Conservation (phyloP, 352 stramenopile species). For the Pseudoperonospora humuli region DNA sequence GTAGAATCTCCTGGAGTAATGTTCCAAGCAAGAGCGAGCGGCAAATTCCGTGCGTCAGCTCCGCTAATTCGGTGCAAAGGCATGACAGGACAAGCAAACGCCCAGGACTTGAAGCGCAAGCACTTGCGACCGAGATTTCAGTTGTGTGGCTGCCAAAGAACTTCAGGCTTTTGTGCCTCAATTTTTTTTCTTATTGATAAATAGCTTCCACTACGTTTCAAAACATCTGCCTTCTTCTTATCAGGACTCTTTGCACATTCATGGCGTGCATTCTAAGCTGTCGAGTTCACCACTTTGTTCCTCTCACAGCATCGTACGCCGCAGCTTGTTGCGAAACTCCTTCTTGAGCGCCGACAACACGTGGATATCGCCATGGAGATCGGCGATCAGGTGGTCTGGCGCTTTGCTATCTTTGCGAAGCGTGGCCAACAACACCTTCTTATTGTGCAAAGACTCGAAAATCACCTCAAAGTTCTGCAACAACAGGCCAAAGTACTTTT, state of each 20-base stretch:
- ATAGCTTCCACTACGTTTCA: not conserved
- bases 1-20: no score
- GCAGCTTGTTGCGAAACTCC: slow-evolving; percentile 72
- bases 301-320: slow-evolving; percentile 42
- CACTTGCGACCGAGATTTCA: no score
- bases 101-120: no score
- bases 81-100: no score
- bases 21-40: no score
- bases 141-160: no score
- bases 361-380: slow-evolving; percentile 77
- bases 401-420: slow-evolving; percentile 61
- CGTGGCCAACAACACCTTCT: slow-evolving; percentile 67
- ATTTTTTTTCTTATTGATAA: slow-evolving; percentile 11
- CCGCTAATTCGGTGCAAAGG: no score
- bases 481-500: slow-evolving; percentile 76
- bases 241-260: not conserved
- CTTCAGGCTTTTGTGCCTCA: no score
- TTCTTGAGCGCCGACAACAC: slow-evolving; percentile 73
- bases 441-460: slow-evolving; percentile 80
- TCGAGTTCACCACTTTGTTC: not conserved
- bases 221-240: not conserved
- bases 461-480: slow-evolving; percentile 81
- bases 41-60: no score
- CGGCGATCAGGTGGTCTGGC: slow-evolving; percentile 61
- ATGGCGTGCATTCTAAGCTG: slow-evolving; percentile 6